Evolutionary conservation across 2,329 filamentous ascomycete species (phyloP).

Genomic region (Dactylellina parvicollis): DNA sequence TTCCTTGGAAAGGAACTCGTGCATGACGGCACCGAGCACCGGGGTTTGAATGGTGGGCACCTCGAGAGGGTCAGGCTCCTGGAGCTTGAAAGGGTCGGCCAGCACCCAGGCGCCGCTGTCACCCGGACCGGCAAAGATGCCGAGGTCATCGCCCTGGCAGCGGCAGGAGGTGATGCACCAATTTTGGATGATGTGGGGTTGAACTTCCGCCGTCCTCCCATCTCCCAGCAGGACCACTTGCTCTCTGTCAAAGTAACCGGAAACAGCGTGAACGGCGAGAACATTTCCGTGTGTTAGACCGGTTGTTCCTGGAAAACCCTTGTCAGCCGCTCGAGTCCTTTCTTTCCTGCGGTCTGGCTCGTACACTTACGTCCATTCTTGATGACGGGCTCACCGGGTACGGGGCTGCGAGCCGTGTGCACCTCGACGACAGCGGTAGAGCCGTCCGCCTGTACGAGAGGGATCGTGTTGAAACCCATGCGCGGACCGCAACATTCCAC

Average conservation of each 20-base stretch:
- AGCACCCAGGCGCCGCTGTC: conserved; percentile 50
- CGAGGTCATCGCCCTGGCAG: neutral
- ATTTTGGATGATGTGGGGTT: conserved; percentile 34
- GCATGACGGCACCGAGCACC: conserved; percentile 33
- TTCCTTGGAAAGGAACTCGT: conserved; percentile 41
- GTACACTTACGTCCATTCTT: conserved; percentile 49
- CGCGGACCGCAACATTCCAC: conserved; percentile 19
- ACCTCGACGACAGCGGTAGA: conserved; percentile 33
- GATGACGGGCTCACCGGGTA: conserved; percentile 32
- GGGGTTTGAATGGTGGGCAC: conserved; percentile 18
- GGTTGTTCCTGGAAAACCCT: conserved; percentile 21
- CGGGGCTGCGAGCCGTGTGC: conserved; percentile 35
- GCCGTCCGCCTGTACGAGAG: conserved; percentile 17
- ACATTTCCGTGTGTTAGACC: conserved; percentile 35
- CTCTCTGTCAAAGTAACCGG: conserved; percentile 33
- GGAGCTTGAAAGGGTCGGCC: conserved; percentile 10
- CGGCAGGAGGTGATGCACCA: conserved; percentile 40
- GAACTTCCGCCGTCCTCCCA: conserved; percentile 5
- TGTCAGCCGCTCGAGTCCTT: neutral
- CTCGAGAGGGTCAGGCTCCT: neutral
- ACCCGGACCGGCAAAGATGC: conserved; percentile 29
- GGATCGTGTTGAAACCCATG: conserved; percentile 42
- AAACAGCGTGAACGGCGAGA: conserved; percentile 23
- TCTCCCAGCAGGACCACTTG: conserved; percentile 9
- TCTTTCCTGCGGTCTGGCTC: neutral